A percentile compares a stretch with the other conserved stretches of the same genome.
These are phyloP conservation scores for Pythium guiyangense DNA, from an alignment of 352 stramenopile species.

Conservation along the genomic window DNA sequence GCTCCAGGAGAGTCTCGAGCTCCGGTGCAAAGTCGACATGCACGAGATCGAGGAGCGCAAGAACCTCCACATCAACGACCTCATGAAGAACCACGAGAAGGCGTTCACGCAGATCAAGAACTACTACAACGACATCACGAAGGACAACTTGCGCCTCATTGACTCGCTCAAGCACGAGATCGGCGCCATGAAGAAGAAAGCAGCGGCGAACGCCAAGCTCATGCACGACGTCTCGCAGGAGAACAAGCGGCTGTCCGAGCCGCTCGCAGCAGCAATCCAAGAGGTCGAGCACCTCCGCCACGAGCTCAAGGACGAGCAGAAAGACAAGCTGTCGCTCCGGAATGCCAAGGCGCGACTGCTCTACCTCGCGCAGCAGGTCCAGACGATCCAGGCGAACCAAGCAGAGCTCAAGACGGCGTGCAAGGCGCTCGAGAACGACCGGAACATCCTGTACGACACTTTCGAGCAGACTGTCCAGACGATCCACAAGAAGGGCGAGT, in stretches of 20 bases:
- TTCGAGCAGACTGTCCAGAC: constrained; percentile 89
- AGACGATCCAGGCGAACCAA: constrained; percentile 59
- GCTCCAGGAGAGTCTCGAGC: constrained; percentile 84
- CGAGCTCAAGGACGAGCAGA: constrained; percentile 89
- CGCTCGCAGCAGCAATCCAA: constrained; percentile 75
- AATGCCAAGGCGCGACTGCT: constrained; percentile 88
- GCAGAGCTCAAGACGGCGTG: constrained; percentile 68
- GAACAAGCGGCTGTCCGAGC: constrained; percentile 90
- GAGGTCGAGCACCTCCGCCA: constrained; percentile 88
- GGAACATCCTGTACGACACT: constrained; percentile 87
- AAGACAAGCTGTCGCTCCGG: constrained; percentile 88
- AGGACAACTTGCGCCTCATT: constrained; percentile 92
- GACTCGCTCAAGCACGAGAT: constrained; percentile 91
- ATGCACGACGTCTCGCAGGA: constrained; percentile 92
- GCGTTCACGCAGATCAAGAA: constrained; percentile 93
- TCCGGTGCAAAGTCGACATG: constrained; percentile 90
- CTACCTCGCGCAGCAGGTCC: constrained; percentile 67
- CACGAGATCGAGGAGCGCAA: constrained; percentile 94
- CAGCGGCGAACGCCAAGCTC: constrained; percentile 86
- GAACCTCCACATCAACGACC: constrained; percentile 94
- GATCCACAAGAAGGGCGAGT: constrained; percentile 89
- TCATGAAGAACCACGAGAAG: constrained; percentile 94
- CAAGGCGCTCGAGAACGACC: constrained; percentile 71
- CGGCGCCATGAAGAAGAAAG: constrained; percentile 92
- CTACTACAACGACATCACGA: constrained; percentile 96